Conservation (phyloP, 192 early-diverging fungal species). For the Umbelopsis sp. region DNA sequence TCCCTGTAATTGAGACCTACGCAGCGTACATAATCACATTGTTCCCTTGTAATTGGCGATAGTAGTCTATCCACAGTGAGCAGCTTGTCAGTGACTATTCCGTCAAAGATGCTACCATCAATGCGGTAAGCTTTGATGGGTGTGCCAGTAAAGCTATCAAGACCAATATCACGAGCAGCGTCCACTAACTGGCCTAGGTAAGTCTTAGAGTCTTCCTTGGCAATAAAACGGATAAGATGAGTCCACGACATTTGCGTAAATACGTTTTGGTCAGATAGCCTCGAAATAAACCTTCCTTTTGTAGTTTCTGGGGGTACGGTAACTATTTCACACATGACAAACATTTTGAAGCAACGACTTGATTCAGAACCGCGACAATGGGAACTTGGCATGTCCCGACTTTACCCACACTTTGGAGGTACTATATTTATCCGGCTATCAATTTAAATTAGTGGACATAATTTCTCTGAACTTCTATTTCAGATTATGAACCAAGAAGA, state of each 20-base stretch:
- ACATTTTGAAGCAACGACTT: no score
- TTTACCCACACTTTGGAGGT: no score
- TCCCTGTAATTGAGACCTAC: slow-evolving; percentile 62
- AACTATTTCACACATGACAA: background rate
- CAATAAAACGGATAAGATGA: slow-evolving; percentile 21
- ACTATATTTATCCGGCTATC: no score
- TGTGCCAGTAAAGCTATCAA: slow-evolving; percentile 7
- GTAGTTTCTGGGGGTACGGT: background rate
- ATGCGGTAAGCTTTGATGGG: slow-evolving; percentile 7
- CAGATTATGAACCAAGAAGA: background rate
- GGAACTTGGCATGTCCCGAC: no score
- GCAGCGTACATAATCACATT: slow-evolving; percentile 45
- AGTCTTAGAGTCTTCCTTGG: slow-evolving; percentile 17
- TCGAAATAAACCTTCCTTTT: background rate
- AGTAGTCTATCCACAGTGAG: slow-evolving; percentile 23
- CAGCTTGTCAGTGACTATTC: slow-evolving; percentile 12
- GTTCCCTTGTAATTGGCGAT: slow-evolving; percentile 40
- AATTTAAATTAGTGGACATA: no score
- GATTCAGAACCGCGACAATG: no score
- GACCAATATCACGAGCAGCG: slow-evolving; percentile 1
- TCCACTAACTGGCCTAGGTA: background rate
- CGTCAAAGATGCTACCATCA: slow-evolving; percentile 14
- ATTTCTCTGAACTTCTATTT: no score
- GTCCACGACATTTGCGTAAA: slow-evolving; percentile 11
- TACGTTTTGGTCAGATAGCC: background rate